A percentile compares a stretch with the other conserved stretches of the same genome.
phyloP scores from a whole-genome alignment of 176 grass and related monocot species.

The Bromus sterilis region DNA sequence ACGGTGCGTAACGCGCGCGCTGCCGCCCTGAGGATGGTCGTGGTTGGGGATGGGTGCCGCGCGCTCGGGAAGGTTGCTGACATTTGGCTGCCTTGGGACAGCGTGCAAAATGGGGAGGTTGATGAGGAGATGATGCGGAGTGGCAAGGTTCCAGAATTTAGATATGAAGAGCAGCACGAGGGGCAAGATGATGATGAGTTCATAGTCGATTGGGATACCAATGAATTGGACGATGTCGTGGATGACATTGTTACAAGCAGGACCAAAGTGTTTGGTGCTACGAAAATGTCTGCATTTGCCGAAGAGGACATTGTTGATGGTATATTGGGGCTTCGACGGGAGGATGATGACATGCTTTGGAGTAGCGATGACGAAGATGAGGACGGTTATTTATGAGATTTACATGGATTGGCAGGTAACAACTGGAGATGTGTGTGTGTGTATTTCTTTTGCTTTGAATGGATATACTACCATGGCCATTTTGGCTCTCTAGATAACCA shows the following conservation, averaged over 20 bases:
- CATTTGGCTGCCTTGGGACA: slow-evolving; percentile 82
- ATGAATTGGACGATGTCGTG: slow-evolving; percentile 40
- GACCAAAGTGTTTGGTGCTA: slow-evolving; percentile 25
- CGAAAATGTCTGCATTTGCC: slow-evolving; percentile 38
- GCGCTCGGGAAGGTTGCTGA: slow-evolving; percentile 55
- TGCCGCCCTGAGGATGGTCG: slow-evolving; percentile 63
- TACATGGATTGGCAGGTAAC: background rate
- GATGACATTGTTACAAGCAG: slow-evolving; percentile 32
- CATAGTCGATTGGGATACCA: slow-evolving; percentile 16
- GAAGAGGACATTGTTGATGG: slow-evolving; percentile 46
- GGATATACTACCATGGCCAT: background rate
- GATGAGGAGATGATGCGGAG: slow-evolving; percentile 50
- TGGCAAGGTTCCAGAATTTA: background rate
- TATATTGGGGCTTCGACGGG: slow-evolving; percentile 17
- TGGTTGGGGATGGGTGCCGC: slow-evolving; percentile 60
- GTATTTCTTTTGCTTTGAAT: background rate
- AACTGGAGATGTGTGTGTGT: background rate
- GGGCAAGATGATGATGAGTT: slow-evolving; percentile 11
- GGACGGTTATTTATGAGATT: slow-evolving; percentile 47
- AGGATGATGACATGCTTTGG: slow-evolving; percentile 26
- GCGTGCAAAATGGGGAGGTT: slow-evolving; percentile 72
- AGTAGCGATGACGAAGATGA: slow-evolving; percentile 45
- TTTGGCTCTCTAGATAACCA: background rate
- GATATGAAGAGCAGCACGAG: slow-evolving; percentile 23
- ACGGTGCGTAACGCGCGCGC: slow-evolving; percentile 60